Evolutionary conservation across 164 flowering plant species (phyloP).

Genomic region (Vitis cinerea): DNA sequence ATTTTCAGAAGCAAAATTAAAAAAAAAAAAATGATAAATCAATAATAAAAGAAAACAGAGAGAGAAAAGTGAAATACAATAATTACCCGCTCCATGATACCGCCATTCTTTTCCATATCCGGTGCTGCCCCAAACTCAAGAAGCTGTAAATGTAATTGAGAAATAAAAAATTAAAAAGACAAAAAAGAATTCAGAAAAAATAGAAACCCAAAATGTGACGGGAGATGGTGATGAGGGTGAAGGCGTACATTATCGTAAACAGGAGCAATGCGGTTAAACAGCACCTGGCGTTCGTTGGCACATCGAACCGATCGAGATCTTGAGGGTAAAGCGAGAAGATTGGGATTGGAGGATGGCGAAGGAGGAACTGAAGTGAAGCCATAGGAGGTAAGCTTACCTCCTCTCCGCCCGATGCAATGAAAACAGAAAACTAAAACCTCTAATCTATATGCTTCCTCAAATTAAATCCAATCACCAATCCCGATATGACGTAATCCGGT

Average conservation of each 20-base stretch:
- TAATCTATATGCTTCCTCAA: too few relatives aligned
- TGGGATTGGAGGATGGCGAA: slow-evolving; percentile 1
- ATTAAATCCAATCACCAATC: too few relatives aligned
- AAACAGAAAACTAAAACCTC: too few relatives aligned
- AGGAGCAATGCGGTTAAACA: slow-evolving; percentile 86
- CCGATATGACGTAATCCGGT: too few relatives aligned
- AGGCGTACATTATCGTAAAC: slow-evolving; percentile 71
- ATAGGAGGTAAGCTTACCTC: not conserved
- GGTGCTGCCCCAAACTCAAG: slow-evolving; percentile 12
- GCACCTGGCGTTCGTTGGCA: slow-evolving; percentile 66
- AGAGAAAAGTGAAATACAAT: too few relatives aligned
- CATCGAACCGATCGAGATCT: slow-evolving; percentile 25
- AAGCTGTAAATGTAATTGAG: slow-evolving; percentile 37
- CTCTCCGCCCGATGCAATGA: too few relatives aligned
- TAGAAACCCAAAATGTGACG: not conserved
- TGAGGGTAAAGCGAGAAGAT: not conserved
- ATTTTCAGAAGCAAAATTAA: too few relatives aligned
- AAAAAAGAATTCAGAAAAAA: not conserved
- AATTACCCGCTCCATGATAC: too few relatives aligned
- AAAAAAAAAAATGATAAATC: too few relatives aligned
- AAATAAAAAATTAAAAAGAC: not conserved
- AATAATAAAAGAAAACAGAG: too few relatives aligned
- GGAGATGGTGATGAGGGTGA: not conserved
- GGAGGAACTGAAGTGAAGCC: slow-evolving; percentile 19
- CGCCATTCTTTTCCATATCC: too few relatives aligned